phyloP scores from a whole-genome alignment of 2,329 filamentous ascomycete species.

The Paracorniculantispora psalliotae region DNA sequence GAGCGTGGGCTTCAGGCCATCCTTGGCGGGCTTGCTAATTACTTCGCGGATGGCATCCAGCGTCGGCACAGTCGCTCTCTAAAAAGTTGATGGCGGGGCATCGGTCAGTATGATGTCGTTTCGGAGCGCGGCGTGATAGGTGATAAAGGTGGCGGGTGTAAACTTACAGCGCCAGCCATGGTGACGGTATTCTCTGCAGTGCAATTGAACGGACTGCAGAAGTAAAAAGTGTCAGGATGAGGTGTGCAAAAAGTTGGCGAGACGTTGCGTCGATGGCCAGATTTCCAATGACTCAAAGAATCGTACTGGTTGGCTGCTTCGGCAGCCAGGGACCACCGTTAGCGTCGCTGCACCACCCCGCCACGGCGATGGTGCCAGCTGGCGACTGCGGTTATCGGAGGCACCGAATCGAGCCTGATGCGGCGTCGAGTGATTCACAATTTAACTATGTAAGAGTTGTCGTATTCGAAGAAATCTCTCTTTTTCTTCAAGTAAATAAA shows the following conservation, averaged over 20 bases:
- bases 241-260: neutral
- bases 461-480: no score
- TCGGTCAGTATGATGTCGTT: conserved; percentile 13
- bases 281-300: neutral
- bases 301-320: neutral
- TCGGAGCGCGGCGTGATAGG: neutral
- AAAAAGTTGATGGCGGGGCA: neutral
- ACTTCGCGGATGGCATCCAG: conserved; percentile 42
- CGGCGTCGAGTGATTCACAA: no score
- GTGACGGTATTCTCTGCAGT: conserved; percentile 3
- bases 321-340: neutral
- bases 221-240: neutral
- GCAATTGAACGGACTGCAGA: neutral
- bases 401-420: no score
- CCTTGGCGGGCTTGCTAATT: conserved; percentile 31
- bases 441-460: no score
- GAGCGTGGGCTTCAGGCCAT: conserved; percentile 54
- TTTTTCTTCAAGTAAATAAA: no score
- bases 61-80: conserved; percentile 41
- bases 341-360: neutral
- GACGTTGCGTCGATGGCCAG: no score
- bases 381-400: conserved; percentile 10
- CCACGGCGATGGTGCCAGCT: neutral
- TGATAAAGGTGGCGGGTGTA: neutral
- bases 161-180: conserved; percentile 28